Evolutionary conservation across 495 filamentous ascomycete species (phyloP), one percentile per base, ranked within the genome.

Genomic region (Aspergillus haitiensis): DNA sequence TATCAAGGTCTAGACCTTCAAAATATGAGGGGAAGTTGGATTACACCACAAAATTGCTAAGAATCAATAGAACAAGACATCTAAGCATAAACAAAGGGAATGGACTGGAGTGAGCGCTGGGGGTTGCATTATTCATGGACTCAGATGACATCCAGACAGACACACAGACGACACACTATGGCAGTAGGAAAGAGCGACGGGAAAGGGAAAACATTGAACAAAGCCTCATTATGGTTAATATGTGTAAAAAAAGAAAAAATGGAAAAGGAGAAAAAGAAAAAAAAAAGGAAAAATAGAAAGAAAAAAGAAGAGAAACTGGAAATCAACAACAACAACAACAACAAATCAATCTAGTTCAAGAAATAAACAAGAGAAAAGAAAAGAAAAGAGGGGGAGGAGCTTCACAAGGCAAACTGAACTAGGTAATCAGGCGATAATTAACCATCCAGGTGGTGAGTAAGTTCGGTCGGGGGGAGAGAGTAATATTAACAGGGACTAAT

Each of bases 71-170:
- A 11, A 52, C 18, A 54, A 55, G 53, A 18, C 33, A 37, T 18
- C 15, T 16, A 18, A 18, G 5, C 6, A 47, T n/a, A 21, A 31
- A 51, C 42, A 48, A 44, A 63, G 35, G 37, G 36, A 58, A 39
- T 11, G 15, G 9, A 44, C n/a, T 33, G 16, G 49, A 36, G 7
- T 44, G 12, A 39, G 33, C 31, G 15, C 27, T 33, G 53, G 59
- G 49, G 15, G 57, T 45, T 47, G 47, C 47, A 36, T 52, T 50
- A 34, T 48, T 31, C 33, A 27, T 40, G 42, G 32, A 48, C 52
- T 52, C 60, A 58, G 60, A 57, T 58, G 54, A 15, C 54, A 51
- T 58, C 54, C 60, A 52, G 40, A 27, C 15, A 34, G 35, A 42
- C 34, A 44, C 35, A 33, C 13, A 34, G 31, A 46, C 48, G 36